Base-by-base conservation (phyloP, 305 asterid genomes). In the Vinca major region DNA sequence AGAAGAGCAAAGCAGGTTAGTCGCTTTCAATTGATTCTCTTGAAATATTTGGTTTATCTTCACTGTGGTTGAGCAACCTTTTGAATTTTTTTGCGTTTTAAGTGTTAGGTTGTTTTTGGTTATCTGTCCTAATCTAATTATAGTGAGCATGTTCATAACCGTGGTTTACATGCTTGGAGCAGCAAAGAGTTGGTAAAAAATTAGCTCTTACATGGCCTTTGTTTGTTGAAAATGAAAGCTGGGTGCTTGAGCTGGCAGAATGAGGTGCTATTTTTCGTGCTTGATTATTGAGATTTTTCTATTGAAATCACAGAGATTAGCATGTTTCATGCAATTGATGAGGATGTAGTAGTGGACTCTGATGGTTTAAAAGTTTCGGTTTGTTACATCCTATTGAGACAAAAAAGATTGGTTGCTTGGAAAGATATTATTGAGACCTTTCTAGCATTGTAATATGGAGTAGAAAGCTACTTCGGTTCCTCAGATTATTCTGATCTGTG, bases 1-100 rank as follows among this genome's bases (percentile, higher is more conserved):
- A 58, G 95, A 93, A 83, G 96, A 91, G 83, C 97, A 88, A 79
- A 89, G 93, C 96, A 87, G 99, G 99, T 93, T 47, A 63, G 61
- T 69, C 39, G 6, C 14, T 26, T 72, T 41, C 14, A 26, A 37
- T 64, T 50, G 33, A 26, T 67, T 19, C 43, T 36, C 36, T 73
- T 62, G 48, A 39, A 58, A 56, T 58, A 1, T 4, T 45, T 55
- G n/a, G 20, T 1, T 55, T 10, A 0, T 21, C 49, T 66, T 57
- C 51, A 21, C 45, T 71, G 8, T 41, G 50, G 49, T 7, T 21
- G 54, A 68, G 60, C 9, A 73, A 50, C 53, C 45, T 41, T 41
- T 4, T 41, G 45, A 41, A 41, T 40, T 40, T 41, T 13, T 52
- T 45, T 11, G 16, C 3, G 16, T 45, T 37, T 13, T 21, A 33